These are phyloP conservation scores for Fusarium secorum DNA, from an alignment of 2,329 filamentous ascomycete genomes.

Conservation along the genomic window DNA sequence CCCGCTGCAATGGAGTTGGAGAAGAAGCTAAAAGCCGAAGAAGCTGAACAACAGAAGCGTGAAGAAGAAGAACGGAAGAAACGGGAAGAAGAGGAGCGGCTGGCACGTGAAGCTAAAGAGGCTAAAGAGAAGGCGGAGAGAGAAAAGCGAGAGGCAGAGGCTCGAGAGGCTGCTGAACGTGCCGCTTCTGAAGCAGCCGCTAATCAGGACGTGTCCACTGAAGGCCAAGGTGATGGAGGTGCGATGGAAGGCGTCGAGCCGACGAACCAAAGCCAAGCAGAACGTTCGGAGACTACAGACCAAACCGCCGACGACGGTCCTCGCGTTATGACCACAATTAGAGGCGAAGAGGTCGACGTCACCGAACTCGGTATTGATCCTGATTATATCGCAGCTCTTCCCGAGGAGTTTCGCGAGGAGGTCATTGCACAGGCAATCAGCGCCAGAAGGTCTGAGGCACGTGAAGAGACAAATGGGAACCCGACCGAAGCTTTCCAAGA, in stretches of 20 bases:
- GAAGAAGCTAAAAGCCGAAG: slow-evolving; percentile 71
- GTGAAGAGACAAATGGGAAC: slow-evolving; percentile 73
- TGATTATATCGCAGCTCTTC: slow-evolving; percentile 95
- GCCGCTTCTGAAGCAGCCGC: slow-evolving; percentile 66
- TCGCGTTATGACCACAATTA: slow-evolving; percentile 82
- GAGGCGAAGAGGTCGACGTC: slow-evolving; percentile 89
- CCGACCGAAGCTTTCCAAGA: slow-evolving; percentile 88
- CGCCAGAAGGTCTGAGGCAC: slow-evolving; percentile 79
- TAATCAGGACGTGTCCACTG: slow-evolving; percentile 7
- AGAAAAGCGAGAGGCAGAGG: slow-evolving; percentile 75
- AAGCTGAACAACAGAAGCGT: slow-evolving; percentile 59
- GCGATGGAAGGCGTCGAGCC: slow-evolving; percentile 82
- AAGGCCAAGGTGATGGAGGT: slow-evolving; percentile 37
- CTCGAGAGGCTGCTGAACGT: slow-evolving; percentile 65
- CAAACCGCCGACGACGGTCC: slow-evolving; percentile 40
- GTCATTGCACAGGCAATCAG: slow-evolving; percentile 92
- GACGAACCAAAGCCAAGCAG: slow-evolving; percentile 48
- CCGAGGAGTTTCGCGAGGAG: slow-evolving; percentile 94
- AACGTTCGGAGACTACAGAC: slow-evolving; percentile 43
- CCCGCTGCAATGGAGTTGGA: slow-evolving; percentile 86
- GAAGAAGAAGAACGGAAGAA: slow-evolving; percentile 66
- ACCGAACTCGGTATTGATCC: slow-evolving; percentile 93
- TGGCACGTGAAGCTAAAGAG: slow-evolving; percentile 74
- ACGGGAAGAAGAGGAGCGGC: slow-evolving; percentile 70
- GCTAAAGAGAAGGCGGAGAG: slow-evolving; percentile 71